Evolutionary conservation across 148 eudicot species (phyloP).

Genomic region (Bassia scoparia): DNA sequence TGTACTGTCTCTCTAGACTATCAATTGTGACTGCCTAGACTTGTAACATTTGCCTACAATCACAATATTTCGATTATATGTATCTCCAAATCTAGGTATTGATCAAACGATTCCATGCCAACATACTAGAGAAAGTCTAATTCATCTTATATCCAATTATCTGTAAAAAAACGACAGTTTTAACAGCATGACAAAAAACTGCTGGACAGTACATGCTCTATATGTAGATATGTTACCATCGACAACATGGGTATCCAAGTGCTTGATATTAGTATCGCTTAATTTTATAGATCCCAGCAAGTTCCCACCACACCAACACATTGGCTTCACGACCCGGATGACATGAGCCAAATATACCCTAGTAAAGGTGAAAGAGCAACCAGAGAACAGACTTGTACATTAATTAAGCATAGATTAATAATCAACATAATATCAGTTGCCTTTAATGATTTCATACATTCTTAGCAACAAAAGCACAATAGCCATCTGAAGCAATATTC

Average conservation of each 20-base stretch:
- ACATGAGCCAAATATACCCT: conserved; percentile 83
- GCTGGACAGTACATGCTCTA: too few species aligned
- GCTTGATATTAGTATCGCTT: conserved; percentile 81
- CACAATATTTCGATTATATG: neutral
- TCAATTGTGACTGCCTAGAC: neutral
- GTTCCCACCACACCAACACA: conserved; percentile 94
- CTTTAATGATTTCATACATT: too few species aligned
- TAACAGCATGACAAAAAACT: too few species aligned
- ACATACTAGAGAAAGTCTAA: neutral
- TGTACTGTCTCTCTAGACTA: neutral
- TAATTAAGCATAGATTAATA: neutral
- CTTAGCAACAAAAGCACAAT: too few species aligned
- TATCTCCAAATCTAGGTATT: neutral
- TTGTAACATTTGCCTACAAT: neutral
- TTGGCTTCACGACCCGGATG: conserved; percentile 66
- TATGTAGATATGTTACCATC: too few species aligned
- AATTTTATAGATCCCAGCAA: conserved; percentile 89
- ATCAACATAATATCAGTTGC: too few species aligned
- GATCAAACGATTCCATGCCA: neutral
- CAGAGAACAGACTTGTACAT: neutral
- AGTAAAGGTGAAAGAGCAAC: conserved; percentile 19
- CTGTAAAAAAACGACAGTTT: neutral
- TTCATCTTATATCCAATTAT: neutral
- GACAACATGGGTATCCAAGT: conserved; percentile 86
- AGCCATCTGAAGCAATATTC: neutral